These are phyloP conservation scores for Cytospora leucostoma DNA, from an alignment of 2,329 filamentous ascomycete species.

Conservation along the genomic window DNA sequence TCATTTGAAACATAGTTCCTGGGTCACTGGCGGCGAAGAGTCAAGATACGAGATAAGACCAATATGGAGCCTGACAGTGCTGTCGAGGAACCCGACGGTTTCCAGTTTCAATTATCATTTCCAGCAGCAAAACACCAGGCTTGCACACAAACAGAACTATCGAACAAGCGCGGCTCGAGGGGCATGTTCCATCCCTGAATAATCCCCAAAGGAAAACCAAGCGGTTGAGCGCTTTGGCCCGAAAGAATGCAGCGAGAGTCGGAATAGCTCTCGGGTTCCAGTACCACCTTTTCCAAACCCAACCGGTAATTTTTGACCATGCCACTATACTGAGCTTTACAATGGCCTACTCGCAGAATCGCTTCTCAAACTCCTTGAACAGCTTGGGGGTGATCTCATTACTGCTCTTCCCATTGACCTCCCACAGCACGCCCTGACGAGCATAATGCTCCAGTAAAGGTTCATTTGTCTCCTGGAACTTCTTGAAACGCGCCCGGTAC, in stretches of 20 bases:
- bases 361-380: conserved; percentile 75
- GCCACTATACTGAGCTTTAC: not conserved
- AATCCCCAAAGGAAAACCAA: not conserved
- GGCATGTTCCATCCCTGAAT: not conserved
- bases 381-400: conserved; percentile 95
- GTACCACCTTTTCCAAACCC: not conserved
- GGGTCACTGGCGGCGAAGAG: not conserved
- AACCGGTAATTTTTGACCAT: not conserved
- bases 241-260: not conserved
- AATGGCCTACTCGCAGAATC: conserved; percentile 56
- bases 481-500: conserved; percentile 76
- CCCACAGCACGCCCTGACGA: conserved; percentile 78
- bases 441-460: conserved; percentile 89
- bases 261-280: not conserved
- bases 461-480: conserved; percentile 85
- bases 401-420: conserved; percentile 84
- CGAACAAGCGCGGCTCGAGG: not conserved
- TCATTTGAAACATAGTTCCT: too few species aligned
- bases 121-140: not conserved
- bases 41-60: not conserved
- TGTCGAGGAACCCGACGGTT: not conserved
- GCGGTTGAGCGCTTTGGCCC: not conserved
- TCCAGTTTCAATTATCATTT: not conserved
- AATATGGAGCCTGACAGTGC: not conserved
- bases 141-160: not conserved